A percentile compares a stretch with the other conserved stretches of the same genome.
Evolutionary conservation across 2,329 filamentous ascomycete genomes (phyloP).

Genomic region (Pseudopithomyces chartarum): DNA sequence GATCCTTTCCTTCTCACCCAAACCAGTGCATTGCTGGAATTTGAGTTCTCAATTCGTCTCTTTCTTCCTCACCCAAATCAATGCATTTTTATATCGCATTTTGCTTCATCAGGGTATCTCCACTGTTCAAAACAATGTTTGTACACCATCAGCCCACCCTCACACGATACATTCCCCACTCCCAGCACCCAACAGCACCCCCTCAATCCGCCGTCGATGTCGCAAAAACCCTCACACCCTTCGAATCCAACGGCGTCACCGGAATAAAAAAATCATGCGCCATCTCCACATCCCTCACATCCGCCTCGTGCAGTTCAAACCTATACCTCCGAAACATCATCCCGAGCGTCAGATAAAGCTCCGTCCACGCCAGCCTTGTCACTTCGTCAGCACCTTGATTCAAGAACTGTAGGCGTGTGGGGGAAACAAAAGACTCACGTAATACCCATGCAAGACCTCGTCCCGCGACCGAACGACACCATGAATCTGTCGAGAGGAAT

Average conservation of each 20-base stretch:
- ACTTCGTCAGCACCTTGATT: conserved; percentile 5
- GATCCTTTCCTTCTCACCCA: no score
- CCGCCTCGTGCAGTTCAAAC: conserved; percentile 37
- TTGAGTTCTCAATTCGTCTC: no score
- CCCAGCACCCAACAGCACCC: not conserved
- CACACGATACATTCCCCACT: not conserved
- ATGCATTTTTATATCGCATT: no score
- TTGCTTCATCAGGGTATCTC: not conserved
- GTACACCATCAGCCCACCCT: not conserved
- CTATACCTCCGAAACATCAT: conserved; percentile 40
- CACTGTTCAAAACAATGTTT: not conserved
- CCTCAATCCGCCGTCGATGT: conserved; percentile 23
- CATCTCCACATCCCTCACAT: conserved; percentile 37
- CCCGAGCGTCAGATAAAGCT: conserved; percentile 39
- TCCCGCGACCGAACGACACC: conserved; percentile 49
- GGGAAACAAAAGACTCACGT: conserved; percentile 33
- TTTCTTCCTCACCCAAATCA: no score
- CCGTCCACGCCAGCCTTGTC: conserved; percentile 35
- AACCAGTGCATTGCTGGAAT: no score
- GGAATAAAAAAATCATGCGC: conserved; percentile 48
- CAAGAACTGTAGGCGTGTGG: not conserved
- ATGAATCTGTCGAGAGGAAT: conserved; percentile 47
- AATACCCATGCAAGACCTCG: conserved; percentile 49
- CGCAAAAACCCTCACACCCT: conserved; percentile 43
- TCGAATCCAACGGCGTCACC: conserved; percentile 33